Conservation (phyloP, 768 basidiomycete species). For the Gymnopilus junonius region DNA sequence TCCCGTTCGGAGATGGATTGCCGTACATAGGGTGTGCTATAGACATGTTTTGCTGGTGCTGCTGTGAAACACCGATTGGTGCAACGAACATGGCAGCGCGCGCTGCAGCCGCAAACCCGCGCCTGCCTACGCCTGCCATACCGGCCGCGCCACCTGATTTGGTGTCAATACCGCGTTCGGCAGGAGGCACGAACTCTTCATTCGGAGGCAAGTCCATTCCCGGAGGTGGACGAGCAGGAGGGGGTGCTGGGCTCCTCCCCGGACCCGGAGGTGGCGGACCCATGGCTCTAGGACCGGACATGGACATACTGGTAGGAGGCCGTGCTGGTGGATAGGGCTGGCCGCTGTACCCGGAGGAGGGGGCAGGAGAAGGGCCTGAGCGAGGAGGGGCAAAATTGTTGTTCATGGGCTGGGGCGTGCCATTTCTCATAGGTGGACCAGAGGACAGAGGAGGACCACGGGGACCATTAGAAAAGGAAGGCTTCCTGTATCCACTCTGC, state of each 20-base stretch:
- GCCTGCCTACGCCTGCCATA: constrained; percentile 90
- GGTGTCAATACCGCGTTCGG: constrained; percentile 59
- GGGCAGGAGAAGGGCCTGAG: not conserved
- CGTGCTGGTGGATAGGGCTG: constrained; percentile 1
- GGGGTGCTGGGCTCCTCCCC: not conserved
- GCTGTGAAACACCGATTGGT: constrained; percentile 20
- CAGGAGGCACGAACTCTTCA: constrained; percentile 28
- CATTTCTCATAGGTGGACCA: not conserved
- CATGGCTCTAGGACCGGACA: constrained; percentile 8
- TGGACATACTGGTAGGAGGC: not conserved
- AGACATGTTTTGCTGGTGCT: constrained; percentile 8
- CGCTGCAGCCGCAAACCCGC: constrained; percentile 82
- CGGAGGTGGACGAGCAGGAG: not conserved
- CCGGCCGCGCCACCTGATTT: constrained; percentile 76
- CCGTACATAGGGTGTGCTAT: not conserved
- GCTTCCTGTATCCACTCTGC: constrained; percentile 1
- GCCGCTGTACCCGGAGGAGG: not conserved
- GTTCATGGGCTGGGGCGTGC: not conserved
- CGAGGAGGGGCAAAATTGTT: not conserved
- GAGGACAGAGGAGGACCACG: not conserved
- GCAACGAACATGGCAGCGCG: constrained; percentile 49
- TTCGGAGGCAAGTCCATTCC: not conserved
- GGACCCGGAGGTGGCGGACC: constrained; percentile 6
- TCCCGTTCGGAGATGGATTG: not conserved
- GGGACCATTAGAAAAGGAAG: constrained; percentile 10